These are phyloP conservation scores for Microthyrium microscopicum DNA, from an alignment of 2,329 filamentous ascomycete species.

Conservation along the genomic window DNA sequence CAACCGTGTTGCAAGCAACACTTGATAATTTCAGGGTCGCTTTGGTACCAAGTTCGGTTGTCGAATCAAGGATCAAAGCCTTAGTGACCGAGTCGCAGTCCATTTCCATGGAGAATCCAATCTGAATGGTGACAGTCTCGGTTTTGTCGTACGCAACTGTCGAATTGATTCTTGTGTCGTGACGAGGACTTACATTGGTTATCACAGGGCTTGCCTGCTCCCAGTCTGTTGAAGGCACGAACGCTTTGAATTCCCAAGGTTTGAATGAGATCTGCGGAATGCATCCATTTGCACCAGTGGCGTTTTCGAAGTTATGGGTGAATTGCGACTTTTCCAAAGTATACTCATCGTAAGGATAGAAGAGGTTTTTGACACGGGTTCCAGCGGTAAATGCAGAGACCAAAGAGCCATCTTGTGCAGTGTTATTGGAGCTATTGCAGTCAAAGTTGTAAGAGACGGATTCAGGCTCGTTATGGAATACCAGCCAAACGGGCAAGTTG, in stretches of 20 bases:
- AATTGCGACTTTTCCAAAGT: slow-evolving; percentile 29
- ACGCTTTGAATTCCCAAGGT: slow-evolving; percentile 42
- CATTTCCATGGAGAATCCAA: slow-evolving; percentile 46
- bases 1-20: slow-evolving; percentile 27
- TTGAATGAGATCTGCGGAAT: slow-evolving; percentile 34
- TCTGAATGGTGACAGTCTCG: slow-evolving; percentile 33
- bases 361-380: slow-evolving; percentile 43
- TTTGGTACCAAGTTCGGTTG: slow-evolving; percentile 28
- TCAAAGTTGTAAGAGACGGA: slow-evolving; percentile 39
- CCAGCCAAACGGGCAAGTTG: slow-evolving; percentile 34
- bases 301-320: slow-evolving; percentile 18
- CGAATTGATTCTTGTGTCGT: slow-evolving; percentile 40
- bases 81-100: slow-evolving; percentile 38
- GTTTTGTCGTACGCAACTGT: slow-evolving; percentile 19
- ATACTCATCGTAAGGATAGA: slow-evolving; percentile 43
- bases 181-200: slow-evolving; percentile 43
- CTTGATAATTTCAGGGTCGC: slow-evolving; percentile 28
- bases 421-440: slow-evolving; percentile 31
- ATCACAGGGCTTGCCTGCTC: slow-evolving; percentile 37
- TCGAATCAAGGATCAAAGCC: slow-evolving; percentile 36
- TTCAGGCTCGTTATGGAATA: slow-evolving; percentile 33
- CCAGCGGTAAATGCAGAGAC: slow-evolving; percentile 38
- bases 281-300: slow-evolving; percentile 37
- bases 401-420: slow-evolving; percentile 35
- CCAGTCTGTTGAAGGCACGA: slow-evolving; percentile 37